Conservation (phyloP, 2,329 filamentous ascomycete species). For the Pseudogymnoascus sp. region DNA sequence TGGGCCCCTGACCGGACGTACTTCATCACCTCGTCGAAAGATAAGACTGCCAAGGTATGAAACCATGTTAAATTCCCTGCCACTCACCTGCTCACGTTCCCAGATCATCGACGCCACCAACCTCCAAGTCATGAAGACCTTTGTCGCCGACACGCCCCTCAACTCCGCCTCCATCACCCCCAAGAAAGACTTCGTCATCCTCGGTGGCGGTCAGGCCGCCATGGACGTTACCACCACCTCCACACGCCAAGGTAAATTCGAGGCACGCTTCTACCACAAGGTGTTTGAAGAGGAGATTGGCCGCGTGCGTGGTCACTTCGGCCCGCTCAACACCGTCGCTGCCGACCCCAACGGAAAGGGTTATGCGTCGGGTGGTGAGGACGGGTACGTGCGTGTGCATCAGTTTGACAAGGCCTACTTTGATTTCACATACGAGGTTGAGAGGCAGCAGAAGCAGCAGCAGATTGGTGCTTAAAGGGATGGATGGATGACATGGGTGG, state of each 20-base stretch:
- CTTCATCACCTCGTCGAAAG: slow-evolving; percentile 96
- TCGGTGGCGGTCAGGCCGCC: slow-evolving; percentile 94
- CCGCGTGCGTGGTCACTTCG: slow-evolving; percentile 93
- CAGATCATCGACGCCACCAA: slow-evolving; percentile 76
- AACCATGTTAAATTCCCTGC: neutral
- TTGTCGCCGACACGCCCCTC: slow-evolving; percentile 82
- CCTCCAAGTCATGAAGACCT: slow-evolving; percentile 89
- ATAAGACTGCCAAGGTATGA: slow-evolving; percentile 85
- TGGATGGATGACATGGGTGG: slow-evolving; percentile 2
- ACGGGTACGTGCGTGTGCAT: slow-evolving; percentile 96
- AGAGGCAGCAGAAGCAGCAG: slow-evolving; percentile 56
- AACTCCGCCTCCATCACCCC: slow-evolving; percentile 92
- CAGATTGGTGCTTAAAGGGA: slow-evolving; percentile 20
- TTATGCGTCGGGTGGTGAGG: slow-evolving; percentile 93
- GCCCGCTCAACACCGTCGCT: slow-evolving; percentile 91
- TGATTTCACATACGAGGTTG: slow-evolving; percentile 97
- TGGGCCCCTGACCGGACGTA: slow-evolving; percentile 91
- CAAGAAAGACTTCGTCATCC: slow-evolving; percentile 96
- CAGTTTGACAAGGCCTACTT: slow-evolving; percentile 99
- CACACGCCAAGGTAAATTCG: slow-evolving; percentile 95
- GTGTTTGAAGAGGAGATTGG: slow-evolving; percentile 98
- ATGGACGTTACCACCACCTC: slow-evolving; percentile 98
- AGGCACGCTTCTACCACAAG: slow-evolving; percentile 99
- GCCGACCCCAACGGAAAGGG: slow-evolving; percentile 84
- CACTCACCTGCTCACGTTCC: slow-evolving; percentile 11